Evolutionary conservation across 257 asterid species (phyloP).

Genomic region (Solanum raphanifolium): DNA sequence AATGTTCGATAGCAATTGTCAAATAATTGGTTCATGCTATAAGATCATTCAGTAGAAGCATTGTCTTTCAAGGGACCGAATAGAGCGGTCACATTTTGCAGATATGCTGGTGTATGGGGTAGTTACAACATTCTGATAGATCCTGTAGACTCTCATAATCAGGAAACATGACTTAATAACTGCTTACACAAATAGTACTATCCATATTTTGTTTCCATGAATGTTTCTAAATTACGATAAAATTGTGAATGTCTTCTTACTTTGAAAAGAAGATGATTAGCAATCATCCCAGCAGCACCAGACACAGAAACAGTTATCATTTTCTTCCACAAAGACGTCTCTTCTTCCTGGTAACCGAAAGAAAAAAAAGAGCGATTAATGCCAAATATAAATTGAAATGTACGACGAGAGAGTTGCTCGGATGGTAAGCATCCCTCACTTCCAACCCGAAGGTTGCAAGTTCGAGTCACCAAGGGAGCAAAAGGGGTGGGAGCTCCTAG

Average conservation of each 20-base stretch:
- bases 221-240: background rate
- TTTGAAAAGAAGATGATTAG: slow-evolving; percentile 94
- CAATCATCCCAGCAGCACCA: slow-evolving; percentile 98
- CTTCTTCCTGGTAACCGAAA: slow-evolving; percentile 59
- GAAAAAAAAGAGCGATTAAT: background rate
- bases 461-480: too few species aligned
- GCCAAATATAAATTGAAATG: background rate
- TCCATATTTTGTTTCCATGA: background rate
- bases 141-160: background rate
- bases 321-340: slow-evolving; percentile 89
- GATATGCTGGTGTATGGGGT: background rate
- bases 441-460: too few species aligned
- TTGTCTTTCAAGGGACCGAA: background rate
- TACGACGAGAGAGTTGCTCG: too few species aligned
- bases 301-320: slow-evolving; percentile 74
- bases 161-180: background rate
- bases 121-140: background rate
- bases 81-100: background rate
- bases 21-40: background rate
- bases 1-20: background rate
- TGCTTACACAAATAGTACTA: background rate
- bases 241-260: slow-evolving; percentile 19
- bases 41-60: background rate
- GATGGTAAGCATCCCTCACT: too few species aligned
- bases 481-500: too few species aligned